Base-by-base conservation (phyloP, 2,329 filamentous ascomycete genomes). In the Aspergillus puulaauensis region DNA sequence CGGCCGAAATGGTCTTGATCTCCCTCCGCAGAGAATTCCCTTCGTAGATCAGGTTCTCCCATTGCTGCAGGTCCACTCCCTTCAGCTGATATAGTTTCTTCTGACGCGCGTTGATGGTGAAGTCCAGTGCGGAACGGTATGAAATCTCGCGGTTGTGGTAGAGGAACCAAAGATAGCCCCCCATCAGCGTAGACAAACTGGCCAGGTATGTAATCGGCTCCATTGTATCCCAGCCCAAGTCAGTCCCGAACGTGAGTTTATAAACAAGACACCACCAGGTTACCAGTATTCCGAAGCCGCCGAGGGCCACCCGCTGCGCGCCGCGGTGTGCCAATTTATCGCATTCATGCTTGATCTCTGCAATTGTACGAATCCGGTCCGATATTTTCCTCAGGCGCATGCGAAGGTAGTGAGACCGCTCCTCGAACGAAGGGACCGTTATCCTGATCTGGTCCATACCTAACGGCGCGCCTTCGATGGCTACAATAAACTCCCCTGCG, bases 91-190 rank as follows among this genome's bases (percentile, higher is more conserved):
- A 96, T 11, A 96, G 79, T 52, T 87, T 85, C 54, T 84, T 83
- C 74, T 96, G 92, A 5, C 92, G 84, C 37, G 86, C 83, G 39
- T 86, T 90, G 39, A 96, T 89, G 6, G 93, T 96, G 54, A 96
- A 83, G 71, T 96, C 93, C 77, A 96, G 86, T 27, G 93, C 91
- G 2, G 88, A 88, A 64, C 90, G 88, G 79, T 96, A 96, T 63
- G 86, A 90, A 11, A 96, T 87, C 75, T 96, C 92, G 19, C 90
- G 86, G 76, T 93, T 96, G 78, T 96, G 90, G 75, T 93, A 96
- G 12, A 96, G 79, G 72, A 97, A 96, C 91, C 91, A 97, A 54
- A 96, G 80, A 69, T 97, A 97, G 64, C 91, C 93, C 7, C 88
- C 88, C 79, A 96, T 96, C 68, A 96, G 85, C 12, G 90, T 92